Percentiles rank a stretch among this genome's conserved stretches.
These are phyloP conservation scores for Barnettozyma wickerhamii DNA, from an alignment of 805 yeast species.

Conservation along the genomic window DNA sequence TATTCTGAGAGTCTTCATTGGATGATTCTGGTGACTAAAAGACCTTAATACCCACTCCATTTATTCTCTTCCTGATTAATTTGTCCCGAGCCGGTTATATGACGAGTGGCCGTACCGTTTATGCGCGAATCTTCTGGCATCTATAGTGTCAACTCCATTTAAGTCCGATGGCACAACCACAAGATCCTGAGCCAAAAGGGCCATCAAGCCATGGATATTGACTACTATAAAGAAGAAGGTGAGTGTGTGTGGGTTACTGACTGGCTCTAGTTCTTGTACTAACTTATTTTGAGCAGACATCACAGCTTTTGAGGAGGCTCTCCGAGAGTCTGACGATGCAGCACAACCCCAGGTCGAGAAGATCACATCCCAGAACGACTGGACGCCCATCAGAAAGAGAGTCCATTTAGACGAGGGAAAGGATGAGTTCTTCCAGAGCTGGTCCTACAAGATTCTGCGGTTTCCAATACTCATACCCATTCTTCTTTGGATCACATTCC, in stretches of 20 bases:
- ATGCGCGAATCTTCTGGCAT: too few species aligned
- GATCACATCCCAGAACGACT: slow-evolving; percentile 41
- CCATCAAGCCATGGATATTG: slow-evolving; percentile 11
- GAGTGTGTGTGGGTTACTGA: slow-evolving; percentile 2
- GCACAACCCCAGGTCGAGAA: slow-evolving; percentile 26
- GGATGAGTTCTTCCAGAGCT: slow-evolving; percentile 31
- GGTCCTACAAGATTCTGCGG: slow-evolving; percentile 47
- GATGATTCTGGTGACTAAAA: slow-evolving; percentile 25
- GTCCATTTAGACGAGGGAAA: slow-evolving; percentile 11
- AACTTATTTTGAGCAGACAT: slow-evolving; percentile 24
- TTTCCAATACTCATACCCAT: slow-evolving; percentile 61
- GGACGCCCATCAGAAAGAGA: slow-evolving; percentile 39
- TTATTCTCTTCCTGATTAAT: too few species aligned
- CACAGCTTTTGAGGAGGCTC: slow-evolving; percentile 34
- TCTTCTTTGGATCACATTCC: slow-evolving; percentile 46
- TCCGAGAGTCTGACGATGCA: slow-evolving; percentile 12
- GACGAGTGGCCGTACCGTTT: background rate
- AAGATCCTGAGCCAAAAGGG: too few species aligned
- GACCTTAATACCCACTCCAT: too few species aligned
- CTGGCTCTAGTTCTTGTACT: background rate
- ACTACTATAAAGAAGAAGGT: slow-evolving; percentile 31
- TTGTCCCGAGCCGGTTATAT: too few species aligned
- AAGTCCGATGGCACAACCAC: too few species aligned
- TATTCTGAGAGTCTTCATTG: slow-evolving; percentile 38
- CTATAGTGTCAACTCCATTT: too few species aligned